Base-by-base conservation (phyloP, 108 stramenopile species). In the Nitzschia sp. region DNA sequence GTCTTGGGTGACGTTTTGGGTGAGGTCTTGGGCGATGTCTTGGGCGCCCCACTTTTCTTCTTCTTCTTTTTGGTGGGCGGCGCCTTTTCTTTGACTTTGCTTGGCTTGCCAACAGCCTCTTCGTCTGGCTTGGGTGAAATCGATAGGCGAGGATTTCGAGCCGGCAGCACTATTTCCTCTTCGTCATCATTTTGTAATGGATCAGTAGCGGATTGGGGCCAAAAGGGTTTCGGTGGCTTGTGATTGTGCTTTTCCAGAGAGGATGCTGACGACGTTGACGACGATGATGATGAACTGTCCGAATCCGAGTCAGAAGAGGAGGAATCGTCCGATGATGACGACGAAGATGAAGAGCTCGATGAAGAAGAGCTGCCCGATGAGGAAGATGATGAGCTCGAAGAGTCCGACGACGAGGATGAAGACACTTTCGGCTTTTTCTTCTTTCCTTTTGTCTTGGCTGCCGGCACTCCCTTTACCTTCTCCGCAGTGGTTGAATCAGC, bases 281-380 rank as follows among this genome's bases (percentile, higher is more conserved):
- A 61, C 15, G 59, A 61, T 21, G 59, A 61, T 18, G 56, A 57
- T 8, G 56, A 57, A 57, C 5, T 28, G 23, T 38, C 35, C 24
- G 13, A 17, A 19, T 35, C 36, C 17, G 59, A 61, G 35, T 35
- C 33, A 38, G 59, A 61, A 38, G 59, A 61, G 35, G 9, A 11
- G 21, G 34, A 38, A 11, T 21, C 59, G 13, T 2, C 3, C 13
- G 59, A 61, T 8, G 59, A 61, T 21, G 59, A 61, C 11, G 25
- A 27, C 4, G 56, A 58, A 30, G 25, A 27, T 38, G 18, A 9
- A 4, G 59, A 61, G 19, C 5, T 18, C 2, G 35, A 38, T 35
- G 59, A 61, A 29, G 57, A 58, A 58, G 57, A 58, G 24, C 57
- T 58, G 26, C 57, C 24, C 59, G 59, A 61, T 3, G 26, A 27